Evolutionary conservation across 2,329 filamentous ascomycete genomes (phyloP), one percentile per base, ranked within the genome.

Genomic region (Herpotrichia juniperi): DNA sequence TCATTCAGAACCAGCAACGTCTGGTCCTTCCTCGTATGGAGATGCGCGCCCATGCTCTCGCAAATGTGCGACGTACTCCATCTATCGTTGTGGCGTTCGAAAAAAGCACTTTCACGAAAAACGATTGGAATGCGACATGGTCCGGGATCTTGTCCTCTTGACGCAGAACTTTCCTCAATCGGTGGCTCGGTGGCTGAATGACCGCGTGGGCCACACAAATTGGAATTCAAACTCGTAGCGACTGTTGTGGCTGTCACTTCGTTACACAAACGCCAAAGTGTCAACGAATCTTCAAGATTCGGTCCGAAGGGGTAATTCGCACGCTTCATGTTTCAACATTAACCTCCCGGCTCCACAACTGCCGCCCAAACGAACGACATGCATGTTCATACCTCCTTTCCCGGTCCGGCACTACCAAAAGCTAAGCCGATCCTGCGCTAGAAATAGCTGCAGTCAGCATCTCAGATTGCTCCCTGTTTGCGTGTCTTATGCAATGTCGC

Each of bases 181-280:
- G n/a, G n/a, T n/a, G n/a, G n/a, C n/a, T n/a, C n/a, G n/a, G 4
- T 37, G 34, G 12, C 34, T n/a, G 17, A 9, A 10, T 37, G 34
- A 37, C 19, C 19, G 17, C 17, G 16, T 19, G 34, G 34, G 4
- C 16, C 5, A 9, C 16, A 19, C n/a, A 37, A 37, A 37, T 17
- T 37, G 34, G 34, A 19, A 37, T 37, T 16, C 21, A 14, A n/a
- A 19, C 21, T 37, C 21, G 34, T 10, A 37, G 22, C 34, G 8
- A 19, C 16, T 17, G 16, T 17, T 21, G 34, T 37, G 16, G 34
- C 34, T 37, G 34, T 37, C n/a, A 21, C 34, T 35, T n/a, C 12
- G 34, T 37, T 37, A 37, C 34, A 37, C 34, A 37, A 37, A 37
- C 34, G 17, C 34, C 34, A 37, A 37, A 37, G 34, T 37, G 34